Evolutionary conservation across 169 alveolate species (phyloP), one percentile per base, ranked within the genome.

Genomic region (Ichthyophthirius multifiliis): DNA sequence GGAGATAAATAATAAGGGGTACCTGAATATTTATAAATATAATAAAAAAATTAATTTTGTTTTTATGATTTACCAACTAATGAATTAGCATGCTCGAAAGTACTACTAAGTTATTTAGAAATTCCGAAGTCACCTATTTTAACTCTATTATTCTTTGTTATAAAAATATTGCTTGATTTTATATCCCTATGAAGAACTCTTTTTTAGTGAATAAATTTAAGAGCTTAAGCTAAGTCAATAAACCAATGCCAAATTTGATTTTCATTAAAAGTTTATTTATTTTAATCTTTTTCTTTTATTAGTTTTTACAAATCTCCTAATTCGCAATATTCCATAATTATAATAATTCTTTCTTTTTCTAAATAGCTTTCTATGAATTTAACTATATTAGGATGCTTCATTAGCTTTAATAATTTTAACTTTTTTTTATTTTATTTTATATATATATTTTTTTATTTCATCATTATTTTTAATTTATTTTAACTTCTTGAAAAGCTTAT

Each of bases 51-150:
- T 13, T 43, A 63, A 65, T 55, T n/a, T 65, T 34, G 18, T 4
- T 15, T 5, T 39, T 78, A 96, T 90, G 87, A 97, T 1, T 97
- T 96, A 15, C 98, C 98, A 1, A 94, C 96, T 16, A 94, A 92
- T 0, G 97, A 94, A 84, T 84, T 83, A 0, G 97, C 97, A 34
- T 90, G 87, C 47, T 90, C 95, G 32, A 86, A 41, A 5, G 97
- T 91, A 75, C 95, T 94, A 65, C 93, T 93, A 71, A 96, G 85
- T 3, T 93, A 94, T 87, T 93, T 94, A 6, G 97, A 92, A 39
- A 96, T 94, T 6, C 98, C 98, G 67, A 96, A 94, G 85, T 96
- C 98, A 1, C 98, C 98, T 15, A 87, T 90, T 76, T 93, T 93
- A 27, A 96, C 94, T 43, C 67, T 64, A 9, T 94, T 90, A 47